Evolutionary conservation across 2,329 filamentous ascomycete species (phyloP).

Genomic region (Botrytis fabae): DNA sequence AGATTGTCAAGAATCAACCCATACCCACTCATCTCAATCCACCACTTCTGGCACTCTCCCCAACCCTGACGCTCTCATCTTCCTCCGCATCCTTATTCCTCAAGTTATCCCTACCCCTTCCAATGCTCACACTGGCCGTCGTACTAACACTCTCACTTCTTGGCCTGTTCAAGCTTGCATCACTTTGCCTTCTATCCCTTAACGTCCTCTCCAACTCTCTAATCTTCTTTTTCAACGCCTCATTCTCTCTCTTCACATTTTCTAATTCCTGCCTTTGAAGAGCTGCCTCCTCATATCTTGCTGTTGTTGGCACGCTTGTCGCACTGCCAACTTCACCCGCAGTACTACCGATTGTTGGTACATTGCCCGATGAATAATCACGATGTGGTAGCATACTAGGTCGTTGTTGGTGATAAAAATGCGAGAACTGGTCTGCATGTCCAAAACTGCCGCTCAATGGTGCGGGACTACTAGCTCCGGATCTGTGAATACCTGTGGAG

Average conservation of each 20-base stretch:
- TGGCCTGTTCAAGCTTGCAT: constrained; percentile 44
- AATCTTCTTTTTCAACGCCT: constrained; percentile 59
- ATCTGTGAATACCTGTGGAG: constrained; percentile 36
- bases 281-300: constrained; percentile 62
- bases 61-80: constrained; percentile 57
- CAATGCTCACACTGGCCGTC: constrained; percentile 47
- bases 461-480: constrained; percentile 38
- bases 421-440: constrained; percentile 37
- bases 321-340: constrained; percentile 28
- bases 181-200: constrained; percentile 39
- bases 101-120: constrained; percentile 43
- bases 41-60: constrained; percentile 59
- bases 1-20: not conserved
- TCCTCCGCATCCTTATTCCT: constrained; percentile 51
- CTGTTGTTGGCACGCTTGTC: constrained; percentile 55
- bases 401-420: constrained; percentile 35
- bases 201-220: constrained; percentile 61
- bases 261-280: constrained; percentile 62
- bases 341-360: constrained; percentile 20
- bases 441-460: constrained; percentile 35
- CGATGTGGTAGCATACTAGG: constrained; percentile 33
- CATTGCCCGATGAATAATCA: constrained; percentile 33
- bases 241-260: constrained; percentile 62
- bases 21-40: constrained; percentile 31
- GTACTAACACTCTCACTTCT: constrained; percentile 57